A percentile compares a stretch with the other conserved stretches of the same genome.
These are phyloP conservation scores for Kentomonas sorsogonicus DNA, from an alignment of 208 protist genomes.

Conservation along the genomic window DNA sequence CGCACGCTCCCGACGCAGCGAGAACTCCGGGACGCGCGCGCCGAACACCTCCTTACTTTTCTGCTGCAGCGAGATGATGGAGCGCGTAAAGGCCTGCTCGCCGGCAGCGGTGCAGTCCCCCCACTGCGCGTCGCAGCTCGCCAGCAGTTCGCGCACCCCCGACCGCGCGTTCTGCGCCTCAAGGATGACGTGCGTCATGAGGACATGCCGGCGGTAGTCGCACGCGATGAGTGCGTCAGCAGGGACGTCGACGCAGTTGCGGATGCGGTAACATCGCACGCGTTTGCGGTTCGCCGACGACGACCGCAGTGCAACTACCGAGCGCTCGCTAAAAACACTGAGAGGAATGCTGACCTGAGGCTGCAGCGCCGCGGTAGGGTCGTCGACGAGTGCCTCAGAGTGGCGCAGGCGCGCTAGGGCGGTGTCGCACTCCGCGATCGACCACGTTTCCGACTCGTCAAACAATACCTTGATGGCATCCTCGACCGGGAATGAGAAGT, in stretches of 20 bases:
- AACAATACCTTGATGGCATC: constrained; percentile 76
- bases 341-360: constrained; percentile 24
- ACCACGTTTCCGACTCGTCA: constrained; percentile 61
- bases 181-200: constrained; percentile 63
- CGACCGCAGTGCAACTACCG: no score
- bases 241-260: constrained; percentile 37
- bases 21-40: constrained; percentile 74
- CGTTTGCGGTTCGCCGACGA: neutral
- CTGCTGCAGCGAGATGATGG: constrained; percentile 60
- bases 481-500: constrained; percentile 54
- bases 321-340: no score
- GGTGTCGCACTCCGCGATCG: constrained; percentile 47
- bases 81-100: constrained; percentile 48
- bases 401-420: constrained; percentile 35
- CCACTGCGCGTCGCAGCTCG: constrained; percentile 56
- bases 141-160: constrained; percentile 50
- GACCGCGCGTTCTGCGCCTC: constrained; percentile 76
- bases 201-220: constrained; percentile 70
- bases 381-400: constrained; percentile 27
- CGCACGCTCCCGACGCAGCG: constrained; percentile 52
- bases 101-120: constrained; percentile 27
- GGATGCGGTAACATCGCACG: constrained; percentile 34
- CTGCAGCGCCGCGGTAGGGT: constrained; percentile 22
- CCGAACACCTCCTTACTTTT: constrained; percentile 82
- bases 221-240: constrained; percentile 72